A percentile compares a stretch with the other conserved stretches of the same genome.
phyloP scores from a whole-genome alignment of 345 rosid genomes.

The Litchi chinensis region DNA sequence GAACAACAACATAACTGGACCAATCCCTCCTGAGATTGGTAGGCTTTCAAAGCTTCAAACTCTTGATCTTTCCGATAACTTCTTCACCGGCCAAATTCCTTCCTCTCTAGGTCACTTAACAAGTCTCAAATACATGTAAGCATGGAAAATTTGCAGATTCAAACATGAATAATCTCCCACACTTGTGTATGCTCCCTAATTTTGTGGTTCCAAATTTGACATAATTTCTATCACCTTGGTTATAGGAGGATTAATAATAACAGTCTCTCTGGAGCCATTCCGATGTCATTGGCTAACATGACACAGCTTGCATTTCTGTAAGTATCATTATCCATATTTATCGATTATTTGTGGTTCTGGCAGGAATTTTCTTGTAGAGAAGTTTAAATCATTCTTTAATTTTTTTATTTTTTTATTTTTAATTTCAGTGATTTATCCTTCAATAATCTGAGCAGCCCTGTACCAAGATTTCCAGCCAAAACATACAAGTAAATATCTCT shows the following conservation, averaged over 20 bases:
- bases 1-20: conserved; percentile 94
- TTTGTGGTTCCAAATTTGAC: conserved; percentile 4
- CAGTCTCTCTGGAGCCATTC: conserved; percentile 73
- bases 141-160: conserved; percentile 4
- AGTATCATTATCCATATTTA: conserved; percentile 20
- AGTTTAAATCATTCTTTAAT: conserved; percentile 9
- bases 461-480: conserved; percentile 85
- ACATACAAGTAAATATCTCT: conserved; percentile 70
- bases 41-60: conserved; percentile 76
- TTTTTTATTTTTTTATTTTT: neutral
- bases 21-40: conserved; percentile 73
- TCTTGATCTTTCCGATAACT: conserved; percentile 86
- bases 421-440: conserved; percentile 83
- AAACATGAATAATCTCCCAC: too few relatives aligned
- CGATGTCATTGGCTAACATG: conserved; percentile 76
- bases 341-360: conserved; percentile 1
- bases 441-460: conserved; percentile 90
- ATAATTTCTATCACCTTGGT: conserved; percentile 1
- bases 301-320: conserved; percentile 92
- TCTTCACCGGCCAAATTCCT: conserved; percentile 73
- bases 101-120: conserved; percentile 59
- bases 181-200: neutral
- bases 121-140: conserved; percentile 88
- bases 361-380: neutral
- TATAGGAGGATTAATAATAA: conserved; percentile 92